A percentile compares a stretch with the other conserved stretches of the same genome.
Conservation (phyloP, 2,329 filamentous ascomycete genomes). For the Clonostachys chloroleuca region DNA sequence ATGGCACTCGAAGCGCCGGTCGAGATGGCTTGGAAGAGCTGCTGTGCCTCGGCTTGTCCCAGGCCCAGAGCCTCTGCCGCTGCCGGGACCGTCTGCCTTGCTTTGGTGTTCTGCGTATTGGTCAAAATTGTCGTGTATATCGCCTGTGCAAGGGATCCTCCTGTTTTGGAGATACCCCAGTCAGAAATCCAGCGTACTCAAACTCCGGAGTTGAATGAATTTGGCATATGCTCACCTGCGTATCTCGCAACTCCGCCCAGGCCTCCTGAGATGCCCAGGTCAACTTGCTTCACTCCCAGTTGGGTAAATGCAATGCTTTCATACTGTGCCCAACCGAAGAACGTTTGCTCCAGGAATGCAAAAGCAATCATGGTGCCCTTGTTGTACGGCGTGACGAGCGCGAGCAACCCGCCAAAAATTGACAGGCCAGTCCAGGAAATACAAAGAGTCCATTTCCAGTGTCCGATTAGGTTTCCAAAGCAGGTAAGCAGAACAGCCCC, state of each 20-base stretch:
- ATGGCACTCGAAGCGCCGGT: conserved; percentile 10
- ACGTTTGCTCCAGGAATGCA: conserved; percentile 35
- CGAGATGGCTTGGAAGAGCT: conserved; percentile 19
- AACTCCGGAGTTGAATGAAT: too few relatives aligned
- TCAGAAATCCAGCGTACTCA: too few relatives aligned
- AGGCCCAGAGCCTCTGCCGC: conserved; percentile 26
- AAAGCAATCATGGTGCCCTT: conserved; percentile 41
- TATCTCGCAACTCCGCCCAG: conserved; percentile 34
- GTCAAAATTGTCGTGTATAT: conserved; percentile 34
- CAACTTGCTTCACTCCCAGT: conserved; percentile 39
- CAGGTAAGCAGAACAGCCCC: conserved; percentile 32
- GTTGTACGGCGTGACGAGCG: conserved; percentile 31
- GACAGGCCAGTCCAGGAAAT: conserved; percentile 37
- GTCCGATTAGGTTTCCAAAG: conserved; percentile 32
- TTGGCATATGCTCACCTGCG: conserved; percentile 11
- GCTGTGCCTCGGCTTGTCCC: conserved; percentile 15
- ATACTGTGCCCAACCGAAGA: conserved; percentile 41
- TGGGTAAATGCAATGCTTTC: conserved; percentile 41
- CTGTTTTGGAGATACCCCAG: too few relatives aligned
- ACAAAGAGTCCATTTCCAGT: conserved; percentile 41
- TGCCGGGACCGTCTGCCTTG: conserved; percentile 19
- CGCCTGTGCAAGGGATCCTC: conserved; percentile 30
- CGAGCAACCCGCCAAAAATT: conserved; percentile 37
- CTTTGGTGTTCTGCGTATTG: conserved; percentile 23
- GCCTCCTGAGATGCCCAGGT: conserved; percentile 50